phyloP scores from a whole-genome alignment of 805 yeast species.

The Cyberlindnera euphorbiiphila region DNA sequence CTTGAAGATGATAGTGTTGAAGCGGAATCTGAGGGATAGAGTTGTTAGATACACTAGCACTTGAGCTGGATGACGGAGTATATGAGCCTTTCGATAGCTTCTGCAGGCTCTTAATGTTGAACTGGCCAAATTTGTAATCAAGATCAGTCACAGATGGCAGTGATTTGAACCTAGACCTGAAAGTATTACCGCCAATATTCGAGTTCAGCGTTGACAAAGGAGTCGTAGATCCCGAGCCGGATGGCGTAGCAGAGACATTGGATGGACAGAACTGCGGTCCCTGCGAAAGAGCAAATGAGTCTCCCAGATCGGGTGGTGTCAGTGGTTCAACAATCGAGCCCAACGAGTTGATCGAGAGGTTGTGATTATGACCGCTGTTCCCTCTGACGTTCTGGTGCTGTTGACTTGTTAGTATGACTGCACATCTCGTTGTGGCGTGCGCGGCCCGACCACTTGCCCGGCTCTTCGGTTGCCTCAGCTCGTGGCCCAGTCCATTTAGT shows the following conservation, averaged over 20 bases:
- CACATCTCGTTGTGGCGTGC: not conserved
- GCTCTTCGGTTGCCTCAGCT: slow-evolving; percentile 2
- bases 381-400: slow-evolving; percentile 21
- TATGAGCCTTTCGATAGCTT: slow-evolving; percentile 17
- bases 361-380: slow-evolving; percentile 26
- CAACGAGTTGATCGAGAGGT: slow-evolving; percentile 34
- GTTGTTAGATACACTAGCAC: slow-evolving; percentile 6
- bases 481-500: no score
- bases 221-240: slow-evolving; percentile 15
- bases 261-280: slow-evolving; percentile 19
- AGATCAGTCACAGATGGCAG: slow-evolving; percentile 35
- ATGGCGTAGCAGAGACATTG: slow-evolving; percentile 5
- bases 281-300: slow-evolving; percentile 17
- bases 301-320: slow-evolving; percentile 43
- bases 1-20: slow-evolving; percentile 13
- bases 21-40: slow-evolving; percentile 26
- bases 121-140: slow-evolving; percentile 28
- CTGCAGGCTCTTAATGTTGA: slow-evolving; percentile 24
- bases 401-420: slow-evolving; percentile 14
- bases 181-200: slow-evolving; percentile 25
- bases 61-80: slow-evolving; percentile 8
- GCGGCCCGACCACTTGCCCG: slow-evolving; percentile 9
- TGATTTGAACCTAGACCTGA: slow-evolving; percentile 29
- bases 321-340: slow-evolving; percentile 47
- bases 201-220: slow-evolving; percentile 22